Evolutionary conservation across 2,329 filamentous ascomycete genomes (phyloP).

Genomic region (Fusarium sp.): DNA sequence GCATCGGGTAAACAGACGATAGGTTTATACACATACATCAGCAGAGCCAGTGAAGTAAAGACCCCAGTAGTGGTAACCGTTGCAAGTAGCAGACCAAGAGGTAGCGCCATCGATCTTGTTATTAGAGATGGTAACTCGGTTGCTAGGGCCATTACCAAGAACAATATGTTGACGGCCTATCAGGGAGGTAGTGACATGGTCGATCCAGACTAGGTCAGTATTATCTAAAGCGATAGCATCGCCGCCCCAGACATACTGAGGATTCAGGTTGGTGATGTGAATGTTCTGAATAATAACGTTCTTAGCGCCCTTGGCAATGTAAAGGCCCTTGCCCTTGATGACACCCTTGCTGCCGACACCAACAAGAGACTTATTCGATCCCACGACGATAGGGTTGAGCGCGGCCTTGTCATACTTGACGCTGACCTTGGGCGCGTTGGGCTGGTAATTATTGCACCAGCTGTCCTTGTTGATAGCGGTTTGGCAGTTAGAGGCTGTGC

Average conservation of each 20-base stretch:
- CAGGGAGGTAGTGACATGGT: constrained; percentile 70
- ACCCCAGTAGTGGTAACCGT: constrained; percentile 73
- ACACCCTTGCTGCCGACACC: constrained; percentile 68
- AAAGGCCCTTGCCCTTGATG: constrained; percentile 72
- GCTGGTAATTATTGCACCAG: constrained; percentile 74
- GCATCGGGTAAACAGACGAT: not conserved
- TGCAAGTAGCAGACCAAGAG: constrained; percentile 70
- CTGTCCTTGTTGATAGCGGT: constrained; percentile 72
- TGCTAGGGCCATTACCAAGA: constrained; percentile 66
- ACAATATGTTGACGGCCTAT: constrained; percentile 75
- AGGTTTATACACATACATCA: constrained; percentile 62
- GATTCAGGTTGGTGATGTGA: constrained; percentile 68
- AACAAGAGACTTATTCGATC: constrained; percentile 71
- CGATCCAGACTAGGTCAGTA: constrained; percentile 65
- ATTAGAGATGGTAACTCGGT: constrained; percentile 73
- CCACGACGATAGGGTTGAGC: constrained; percentile 65
- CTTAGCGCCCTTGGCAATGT: constrained; percentile 60
- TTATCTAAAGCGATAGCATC: constrained; percentile 69
- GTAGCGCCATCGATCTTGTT: constrained; percentile 70
- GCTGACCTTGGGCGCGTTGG: constrained; percentile 61
- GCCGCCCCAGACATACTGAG: constrained; percentile 72
- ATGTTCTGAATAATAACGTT: constrained; percentile 76
- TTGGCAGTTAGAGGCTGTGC: constrained; percentile 69
- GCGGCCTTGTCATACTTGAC: constrained; percentile 68
- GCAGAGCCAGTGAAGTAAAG: constrained; percentile 70